Evolutionary conservation across 805 yeast species (phyloP).

Genomic region (Ogataea populi-albae): DNA sequence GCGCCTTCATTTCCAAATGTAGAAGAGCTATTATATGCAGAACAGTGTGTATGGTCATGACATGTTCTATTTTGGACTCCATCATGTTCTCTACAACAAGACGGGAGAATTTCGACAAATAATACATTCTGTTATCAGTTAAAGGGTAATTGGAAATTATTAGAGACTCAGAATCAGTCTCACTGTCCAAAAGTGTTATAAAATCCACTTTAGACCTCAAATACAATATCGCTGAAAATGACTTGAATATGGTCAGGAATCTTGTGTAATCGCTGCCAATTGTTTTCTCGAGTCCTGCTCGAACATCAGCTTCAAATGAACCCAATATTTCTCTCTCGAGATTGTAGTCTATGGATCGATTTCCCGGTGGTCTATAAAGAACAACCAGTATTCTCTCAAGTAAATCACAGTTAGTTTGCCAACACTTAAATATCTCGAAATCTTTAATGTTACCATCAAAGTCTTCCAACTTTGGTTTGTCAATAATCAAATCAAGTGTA

Average conservation of each 20-base stretch:
- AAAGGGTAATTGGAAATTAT: slow-evolving; percentile 18
- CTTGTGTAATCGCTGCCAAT: slow-evolving; percentile 15
- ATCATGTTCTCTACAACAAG: slow-evolving; percentile 13
- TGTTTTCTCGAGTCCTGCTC: neutral
- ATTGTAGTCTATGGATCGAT: slow-evolving; percentile 20
- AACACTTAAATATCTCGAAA: slow-evolving; percentile 24
- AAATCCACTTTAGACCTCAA: slow-evolving; percentile 30
- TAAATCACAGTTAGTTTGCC: slow-evolving; percentile 23
- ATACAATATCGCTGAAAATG: slow-evolving; percentile 25
- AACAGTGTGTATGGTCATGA: slow-evolving; percentile 27
- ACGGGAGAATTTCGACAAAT: slow-evolving; percentile 16
- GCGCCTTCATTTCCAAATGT: slow-evolving; percentile 27
- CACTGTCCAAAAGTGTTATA: slow-evolving; percentile 21
- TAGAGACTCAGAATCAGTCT: neutral
- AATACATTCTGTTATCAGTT: slow-evolving; percentile 19
- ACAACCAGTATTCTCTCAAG: slow-evolving; percentile 26
- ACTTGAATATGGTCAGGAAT: slow-evolving; percentile 18
- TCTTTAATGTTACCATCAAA: slow-evolving; percentile 27
- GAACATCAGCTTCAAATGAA: slow-evolving; percentile 8
- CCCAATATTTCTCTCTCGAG: slow-evolving; percentile 25
- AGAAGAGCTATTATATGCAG: slow-evolving; percentile 29
- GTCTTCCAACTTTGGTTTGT: slow-evolving; percentile 22
- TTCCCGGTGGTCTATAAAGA: slow-evolving; percentile 31
- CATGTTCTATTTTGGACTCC: slow-evolving; percentile 24
- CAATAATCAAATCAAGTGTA: slow-evolving; percentile 26